Percentiles rank a stretch among this genome's conserved stretches.
Evolutionary conservation across 2,329 filamentous ascomycete species (phyloP).

Genomic region (Byssothecium circinans): DNA sequence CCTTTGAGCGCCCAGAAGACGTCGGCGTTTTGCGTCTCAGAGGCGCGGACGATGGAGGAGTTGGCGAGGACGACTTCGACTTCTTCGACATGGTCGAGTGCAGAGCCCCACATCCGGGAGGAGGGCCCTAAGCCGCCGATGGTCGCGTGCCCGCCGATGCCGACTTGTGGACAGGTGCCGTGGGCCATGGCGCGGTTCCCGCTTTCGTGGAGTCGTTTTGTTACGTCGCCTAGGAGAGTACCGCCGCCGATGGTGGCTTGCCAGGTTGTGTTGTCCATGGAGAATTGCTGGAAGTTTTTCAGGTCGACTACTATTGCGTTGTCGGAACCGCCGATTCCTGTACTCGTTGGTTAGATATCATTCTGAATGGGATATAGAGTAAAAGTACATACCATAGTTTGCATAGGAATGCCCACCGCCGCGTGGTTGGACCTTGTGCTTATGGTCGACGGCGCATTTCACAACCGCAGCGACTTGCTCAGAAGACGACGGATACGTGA

Average conservation of each 20-base stretch:
- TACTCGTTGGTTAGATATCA: neutral
- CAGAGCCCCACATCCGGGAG: constrained; percentile 37
- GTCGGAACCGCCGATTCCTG: constrained; percentile 51
- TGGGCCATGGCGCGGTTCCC: constrained; percentile 51
- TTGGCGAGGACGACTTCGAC: constrained; percentile 45
- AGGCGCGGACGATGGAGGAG: constrained; percentile 44
- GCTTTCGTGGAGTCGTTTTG: constrained; percentile 37
- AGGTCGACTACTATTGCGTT: constrained; percentile 55
- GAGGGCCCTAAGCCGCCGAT: constrained; percentile 41
- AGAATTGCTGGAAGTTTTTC: constrained; percentile 51
- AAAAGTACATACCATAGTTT: constrained; percentile 41
- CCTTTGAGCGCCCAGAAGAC: constrained; percentile 49
- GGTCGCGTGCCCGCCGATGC: constrained; percentile 42
- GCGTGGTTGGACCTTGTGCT: constrained; percentile 61
- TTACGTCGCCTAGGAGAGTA: constrained; percentile 49
- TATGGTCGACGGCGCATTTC: constrained; percentile 57
- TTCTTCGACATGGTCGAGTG: constrained; percentile 40
- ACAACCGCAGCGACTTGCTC: constrained; percentile 60
- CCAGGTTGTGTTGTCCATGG: constrained; percentile 46
- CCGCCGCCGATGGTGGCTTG: constrained; percentile 54
- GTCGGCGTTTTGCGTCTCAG: constrained; percentile 39
- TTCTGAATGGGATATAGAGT: neutral
- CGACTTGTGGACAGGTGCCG: constrained; percentile 46
- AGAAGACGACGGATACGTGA: constrained; percentile 57
- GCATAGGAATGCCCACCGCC: constrained; percentile 67